Evolutionary conservation across 2,329 filamentous ascomycete genomes (phyloP), one percentile per base, ranked within the genome.

Genomic region (Sarocladium brachiariae): DNA sequence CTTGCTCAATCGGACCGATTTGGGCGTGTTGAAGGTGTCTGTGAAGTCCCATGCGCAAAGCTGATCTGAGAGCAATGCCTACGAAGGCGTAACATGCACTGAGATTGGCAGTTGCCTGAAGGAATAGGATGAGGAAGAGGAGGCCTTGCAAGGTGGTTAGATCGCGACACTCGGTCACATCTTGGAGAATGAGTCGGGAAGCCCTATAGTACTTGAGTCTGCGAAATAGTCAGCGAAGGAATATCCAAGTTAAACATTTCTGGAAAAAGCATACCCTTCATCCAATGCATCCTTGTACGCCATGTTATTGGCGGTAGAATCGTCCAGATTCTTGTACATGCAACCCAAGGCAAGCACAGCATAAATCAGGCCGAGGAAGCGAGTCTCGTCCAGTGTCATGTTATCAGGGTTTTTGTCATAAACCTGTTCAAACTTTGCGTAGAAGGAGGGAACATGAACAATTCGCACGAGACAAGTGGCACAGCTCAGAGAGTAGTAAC

Each of bases 391-490:
- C 50, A 80, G 77, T 6, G 75, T 77, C 57, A 81, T 81, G 49
- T 74, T 76, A 19, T 86, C 80, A 9, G 77, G 72, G 1, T 86
- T 74, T 19, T 74, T 81, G 56, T 86, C 80, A 65, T 95, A 96
- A 34, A 96, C 76, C 50, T 78, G 78, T 57, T 96, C 84, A 55
- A 96, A 77, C 59, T 81, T 83, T 52, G 80, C 77, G 68, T 86
- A 89, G 63, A 96, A 96, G 0, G 81, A 81, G 0, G 91, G 91
- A 47, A 87, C 74, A 61, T 96, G 90, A 4, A 95, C 79, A 51
- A 92, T 84, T 33, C 87, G 81, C 19, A 81, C 66, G 1, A 83
- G 66, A 53, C 76, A 78, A 2, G 78, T 82, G 8, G 77, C 79
- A 53, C 75, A 78, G 57, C 74, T 75, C 13, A 83, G 63, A 0